Base-by-base conservation (phyloP, 352 stramenopile species). In the Phytophthora pseudosyringae region DNA sequence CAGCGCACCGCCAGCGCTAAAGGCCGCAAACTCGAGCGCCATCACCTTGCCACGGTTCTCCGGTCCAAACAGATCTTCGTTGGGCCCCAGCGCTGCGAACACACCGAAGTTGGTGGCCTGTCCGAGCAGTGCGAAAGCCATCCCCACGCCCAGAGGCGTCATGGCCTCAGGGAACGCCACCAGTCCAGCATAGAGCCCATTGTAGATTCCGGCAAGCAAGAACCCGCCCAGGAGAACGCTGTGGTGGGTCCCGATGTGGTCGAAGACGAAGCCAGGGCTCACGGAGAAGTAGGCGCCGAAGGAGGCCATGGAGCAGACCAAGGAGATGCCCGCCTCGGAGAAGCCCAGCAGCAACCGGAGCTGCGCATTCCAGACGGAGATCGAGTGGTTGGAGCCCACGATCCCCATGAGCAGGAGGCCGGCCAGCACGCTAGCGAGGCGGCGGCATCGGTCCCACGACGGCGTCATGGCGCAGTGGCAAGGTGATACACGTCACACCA, bases 241-340 rank as follows among this genome's bases (percentile, higher is more conserved):
- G 15, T 43, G 64, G 51, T 90, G 83, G 5, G 81, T 71, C 15
- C 81, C 83, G 36, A 94, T 83, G 29, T 55, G 78, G 65, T 94
- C 85, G 31, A 86, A 90, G 18, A 91, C 76, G 62, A 76, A 83
- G 38, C 83, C 85, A 8, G 80, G 78, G 46, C 69, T 75, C 40
- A 94, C 78, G 9, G 80, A 88, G 67, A 91, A 91, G 67, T 91
- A 94, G 39, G 80, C 80, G 38, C 85, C 85, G 64, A 94, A 94
- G 35, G 81, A 89, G 31, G 80, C 81, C 79, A 91, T 87, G 33
- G 83, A 91, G 65, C 79, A 81, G n/a, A 94, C 83, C 40, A 91
- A 63, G 26, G 83, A 83, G 67, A 94, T 94, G 18, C 90, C 74
- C 33, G 76, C 67, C 62, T 92, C 81, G 46, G 85, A 89, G 75